Percentiles rank a stretch among this genome's conserved stretches.
Conservation (phyloP, 2,329 filamentous ascomycete genomes). For the Chrysosporium keratinophilum region DNA sequence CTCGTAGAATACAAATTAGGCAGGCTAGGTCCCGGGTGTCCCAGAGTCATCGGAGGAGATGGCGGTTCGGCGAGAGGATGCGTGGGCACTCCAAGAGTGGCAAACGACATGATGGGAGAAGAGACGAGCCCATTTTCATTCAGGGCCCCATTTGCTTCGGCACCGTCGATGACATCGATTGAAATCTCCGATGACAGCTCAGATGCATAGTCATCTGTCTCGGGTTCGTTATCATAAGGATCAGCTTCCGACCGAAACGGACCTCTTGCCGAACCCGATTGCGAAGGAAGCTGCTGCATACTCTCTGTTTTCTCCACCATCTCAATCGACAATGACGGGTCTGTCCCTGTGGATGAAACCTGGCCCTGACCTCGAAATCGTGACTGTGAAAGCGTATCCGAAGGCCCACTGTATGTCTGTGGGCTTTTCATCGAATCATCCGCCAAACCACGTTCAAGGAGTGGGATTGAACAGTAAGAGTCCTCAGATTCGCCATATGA, state of each 20-base stretch:
- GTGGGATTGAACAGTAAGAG: conserved; percentile 66
- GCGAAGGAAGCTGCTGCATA: conserved; percentile 39
- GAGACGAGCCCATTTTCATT: conserved; percentile 23
- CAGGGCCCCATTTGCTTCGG: conserved; percentile 28
- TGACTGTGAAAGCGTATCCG: neutral
- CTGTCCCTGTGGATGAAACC: conserved; percentile 19
- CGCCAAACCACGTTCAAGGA: conserved; percentile 56
- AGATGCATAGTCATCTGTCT: conserved; percentile 44
- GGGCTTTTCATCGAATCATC: conserved; percentile 44
- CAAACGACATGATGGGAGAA: conserved; percentile 27
- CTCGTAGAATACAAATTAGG: conserved; percentile 23
- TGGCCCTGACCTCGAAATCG: neutral
- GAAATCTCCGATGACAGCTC: conserved; percentile 44
- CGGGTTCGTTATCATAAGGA: conserved; percentile 30
- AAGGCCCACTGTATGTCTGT: conserved; percentile 12
- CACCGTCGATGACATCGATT: conserved; percentile 40
- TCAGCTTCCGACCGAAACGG: conserved; percentile 11
- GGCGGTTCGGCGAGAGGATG: conserved; percentile 37
- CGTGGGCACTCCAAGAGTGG: conserved; percentile 33
- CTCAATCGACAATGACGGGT: conserved; percentile 39
- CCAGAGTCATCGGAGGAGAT: conserved; percentile 38
- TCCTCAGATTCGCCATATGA: conserved; percentile 53
- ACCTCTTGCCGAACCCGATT: conserved; percentile 24
- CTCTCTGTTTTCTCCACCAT: conserved; percentile 44
- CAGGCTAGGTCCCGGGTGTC: conserved; percentile 28